Evolutionary conservation across 331 rosid genomes (phyloP).

Genomic region (Malus hybrid): DNA sequence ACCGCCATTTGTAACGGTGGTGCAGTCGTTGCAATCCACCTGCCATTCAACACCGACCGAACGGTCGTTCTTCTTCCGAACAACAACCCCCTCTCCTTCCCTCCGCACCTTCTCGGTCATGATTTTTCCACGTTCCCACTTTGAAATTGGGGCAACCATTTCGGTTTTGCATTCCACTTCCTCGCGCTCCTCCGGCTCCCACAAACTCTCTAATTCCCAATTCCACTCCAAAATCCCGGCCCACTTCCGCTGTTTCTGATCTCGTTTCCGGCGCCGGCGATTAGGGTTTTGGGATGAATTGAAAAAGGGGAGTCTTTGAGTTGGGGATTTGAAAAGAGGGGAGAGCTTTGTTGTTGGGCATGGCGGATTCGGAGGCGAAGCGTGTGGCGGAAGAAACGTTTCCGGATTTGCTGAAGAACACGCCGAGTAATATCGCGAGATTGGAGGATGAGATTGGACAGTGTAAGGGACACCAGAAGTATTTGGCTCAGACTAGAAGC

Average conservation of each 20-base stretch:
- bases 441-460: slow-evolving; percentile 82
- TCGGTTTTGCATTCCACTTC: background rate
- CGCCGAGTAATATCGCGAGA: slow-evolving; percentile 79
- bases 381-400: slow-evolving; percentile 24
- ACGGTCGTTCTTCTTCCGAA: slow-evolving; percentile 23
- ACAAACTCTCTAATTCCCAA: background rate
- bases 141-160: background rate
- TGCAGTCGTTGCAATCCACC: slow-evolving; percentile 17
- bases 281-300: background rate
- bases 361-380: slow-evolving; percentile 6
- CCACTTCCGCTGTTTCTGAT: background rate
- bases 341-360: background rate
- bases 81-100: background rate
- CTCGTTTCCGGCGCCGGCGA: background rate
- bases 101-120: background rate
- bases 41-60: slow-evolving; percentile 31
- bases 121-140: background rate
- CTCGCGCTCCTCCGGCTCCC: background rate
- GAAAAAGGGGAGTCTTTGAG: background rate
- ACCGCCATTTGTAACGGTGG: slow-evolving; percentile 3
- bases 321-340: background rate
- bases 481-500: slow-evolving; percentile 69
- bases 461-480: slow-evolving; percentile 72
- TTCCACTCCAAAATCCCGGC: background rate
- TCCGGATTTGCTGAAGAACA: slow-evolving; percentile 72